Evolutionary conservation across 805 yeast species (phyloP), one percentile per base, ranked within the genome.

Genomic region (Yarrowia bubula): DNA sequence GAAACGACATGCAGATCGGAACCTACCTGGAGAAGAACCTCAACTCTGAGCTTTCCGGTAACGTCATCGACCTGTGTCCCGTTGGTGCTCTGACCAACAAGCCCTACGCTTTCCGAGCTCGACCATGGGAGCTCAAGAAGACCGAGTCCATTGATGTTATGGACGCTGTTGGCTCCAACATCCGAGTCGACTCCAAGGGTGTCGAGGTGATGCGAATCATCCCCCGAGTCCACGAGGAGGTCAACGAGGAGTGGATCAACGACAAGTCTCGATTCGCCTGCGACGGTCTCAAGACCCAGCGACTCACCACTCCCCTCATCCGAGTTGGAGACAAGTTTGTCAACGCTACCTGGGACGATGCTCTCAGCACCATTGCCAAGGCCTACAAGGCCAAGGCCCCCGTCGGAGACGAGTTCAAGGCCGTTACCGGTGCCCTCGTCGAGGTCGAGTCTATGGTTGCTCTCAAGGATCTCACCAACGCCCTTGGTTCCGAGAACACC

Each of bases 81-180:
- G 96, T 90, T 68, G 96, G 96, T 71, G 96, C 96, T 1, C 84
- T 90, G 71, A 90, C 96, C 39, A 85, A 90, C 33, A 90, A 90
- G 77, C 96, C 96, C 31, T 90, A 90, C 72, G 92, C 96, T n/a
- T 90, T 90, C 82, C 86, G 85, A 74, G 96, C 96, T 14, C 84
- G 96, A 75, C 96, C 96, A 35, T 90, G 96, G 96, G 96, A 90
- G 78, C 83, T 90, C 75, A 90, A 89, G 80, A 86, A 89, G 80
- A 89, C 96, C 55, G 96, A 90, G 77, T 82, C 93, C 62, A 83
- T 90, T 71, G 96, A 90, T 75, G 95, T 90, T 13, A 76, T 86
- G 79, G 96, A 90, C 76, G 96, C 86, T 22, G 75, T 90, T 41
- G 96, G 96, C 31, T 87, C 93, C 47, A 88, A 86, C 72, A 84